A percentile compares a stretch with the other conserved stretches of the same genome.
phyloP scores from a whole-genome alignment of 2,329 filamentous ascomycete species.

The Claviceps sp. region DNA sequence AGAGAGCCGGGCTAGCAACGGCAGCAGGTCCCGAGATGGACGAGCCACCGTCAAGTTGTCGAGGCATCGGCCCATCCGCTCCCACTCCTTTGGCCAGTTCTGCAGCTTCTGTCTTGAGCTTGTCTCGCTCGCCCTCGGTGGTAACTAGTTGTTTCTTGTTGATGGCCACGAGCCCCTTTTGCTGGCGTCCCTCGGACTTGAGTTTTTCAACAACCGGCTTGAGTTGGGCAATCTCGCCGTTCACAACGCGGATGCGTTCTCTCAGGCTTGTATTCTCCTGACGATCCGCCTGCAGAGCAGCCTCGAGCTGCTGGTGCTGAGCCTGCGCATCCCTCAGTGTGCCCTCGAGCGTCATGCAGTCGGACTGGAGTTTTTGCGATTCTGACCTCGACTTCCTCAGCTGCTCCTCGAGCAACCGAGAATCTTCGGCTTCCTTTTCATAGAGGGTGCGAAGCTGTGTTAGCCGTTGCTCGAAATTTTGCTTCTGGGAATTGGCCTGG shows the following conservation, averaged over 20 bases:
- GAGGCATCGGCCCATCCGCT: constrained; percentile 43
- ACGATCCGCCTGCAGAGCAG: constrained; percentile 71
- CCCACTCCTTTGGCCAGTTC: constrained; percentile 41
- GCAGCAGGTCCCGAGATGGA: constrained; percentile 31
- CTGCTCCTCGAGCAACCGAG: constrained; percentile 73
- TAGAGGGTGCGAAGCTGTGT: constrained; percentile 78
- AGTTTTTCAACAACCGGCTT: constrained; percentile 90
- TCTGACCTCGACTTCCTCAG: constrained; percentile 63
- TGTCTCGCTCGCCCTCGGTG: constrained; percentile 77
- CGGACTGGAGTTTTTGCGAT: constrained; percentile 70
- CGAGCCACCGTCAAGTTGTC: constrained; percentile 37
- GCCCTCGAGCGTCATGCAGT: constrained; percentile 72
- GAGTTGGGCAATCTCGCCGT: constrained; percentile 67
- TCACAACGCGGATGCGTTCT: constrained; percentile 73
- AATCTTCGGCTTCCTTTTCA: constrained; percentile 82
- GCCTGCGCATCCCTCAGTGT: constrained; percentile 67
- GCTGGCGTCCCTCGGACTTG: constrained; percentile 80
- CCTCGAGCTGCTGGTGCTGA: constrained; percentile 64
- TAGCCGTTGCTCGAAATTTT: constrained; percentile 80
- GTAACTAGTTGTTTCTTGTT: constrained; percentile 96
- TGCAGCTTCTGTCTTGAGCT: constrained; percentile 67
- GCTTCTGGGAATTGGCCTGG: constrained; percentile 74
- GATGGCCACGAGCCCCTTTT: constrained; percentile 92
- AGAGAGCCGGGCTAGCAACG: constrained; percentile 56
- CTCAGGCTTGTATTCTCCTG: constrained; percentile 77